Base-by-base conservation (phyloP, 1,284 basidiomycete species). In the Filobasidium uniguttulatum region DNA sequence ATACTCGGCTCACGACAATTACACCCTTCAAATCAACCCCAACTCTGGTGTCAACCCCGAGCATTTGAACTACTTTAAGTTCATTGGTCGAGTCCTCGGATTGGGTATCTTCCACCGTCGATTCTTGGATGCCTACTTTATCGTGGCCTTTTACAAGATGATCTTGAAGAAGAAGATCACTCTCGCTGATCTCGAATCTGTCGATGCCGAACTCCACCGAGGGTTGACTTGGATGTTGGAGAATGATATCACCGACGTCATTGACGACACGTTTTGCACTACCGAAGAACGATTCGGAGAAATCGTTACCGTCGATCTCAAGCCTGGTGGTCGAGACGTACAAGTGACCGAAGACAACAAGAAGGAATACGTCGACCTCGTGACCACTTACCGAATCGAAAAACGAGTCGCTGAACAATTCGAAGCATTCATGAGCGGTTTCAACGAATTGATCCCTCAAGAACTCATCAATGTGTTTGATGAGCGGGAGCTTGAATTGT, bases 121-220 rank as follows among this genome's bases (percentile, higher is more conserved):
- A 9, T 98, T 98, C 81, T 74, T 99, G 49, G 94, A 99, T 63
- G 91, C 93, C 38, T 98, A 98, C 76, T 99, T 99, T 66, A 93
- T 98, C 56, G 83, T 89, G 43, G 89, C 86, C 58, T 93, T 99
- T 77, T 98, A 98, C 77, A 98, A 98, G 78, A 96, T 93, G 89
- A 88, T 93, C 50, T 71, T 96, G 31, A 81, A 81, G 61, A 94
- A 93, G 74, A 82, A 82, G 62, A 81, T 90, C 58, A 75, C 79
- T 1, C 68, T 94, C 33, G 75, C 78, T n/a, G 91, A 94, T 69
- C 72, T 96, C 56, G 89, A 94, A 71, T 81, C 81, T 53, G 83
- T 94, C 36, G 90, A 93, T 67, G 81, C 83, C 5, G 88, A 90
- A 59, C 73, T 97, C 54, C 83, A 90, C 71, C 79, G 91, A 44